A percentile compares a stretch with the other conserved stretches of the same genome.
Evolutionary conservation across 2,329 filamentous ascomycete species (phyloP).

Genomic region (Cyphellophora europaea): DNA sequence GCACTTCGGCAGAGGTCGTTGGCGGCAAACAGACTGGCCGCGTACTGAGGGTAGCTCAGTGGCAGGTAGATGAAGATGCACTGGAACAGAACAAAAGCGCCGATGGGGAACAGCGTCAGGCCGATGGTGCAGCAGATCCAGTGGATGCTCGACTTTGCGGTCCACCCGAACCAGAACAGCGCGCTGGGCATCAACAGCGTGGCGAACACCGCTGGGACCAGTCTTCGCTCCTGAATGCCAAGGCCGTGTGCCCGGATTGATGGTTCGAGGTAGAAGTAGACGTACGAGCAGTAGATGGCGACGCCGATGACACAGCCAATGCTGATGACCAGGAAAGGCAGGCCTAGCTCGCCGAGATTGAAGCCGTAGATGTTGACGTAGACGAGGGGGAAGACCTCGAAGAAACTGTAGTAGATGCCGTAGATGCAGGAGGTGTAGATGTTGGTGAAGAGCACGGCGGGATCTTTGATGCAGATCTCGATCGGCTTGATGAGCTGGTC

Average conservation of each 20-base stretch:
- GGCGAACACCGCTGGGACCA: constrained; percentile 44
- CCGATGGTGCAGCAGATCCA: constrained; percentile 24
- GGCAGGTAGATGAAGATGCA: constrained; percentile 21
- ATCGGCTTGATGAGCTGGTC: constrained; percentile 52
- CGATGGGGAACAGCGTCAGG: constrained; percentile 15
- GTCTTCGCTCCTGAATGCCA: constrained; percentile 42
- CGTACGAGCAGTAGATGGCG: constrained; percentile 40
- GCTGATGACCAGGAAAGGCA: constrained; percentile 53
- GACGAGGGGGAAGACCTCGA: constrained; percentile 59
- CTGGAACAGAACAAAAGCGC: constrained; percentile 18
- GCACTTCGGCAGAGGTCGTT: constrained; percentile 22
- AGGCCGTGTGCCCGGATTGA: constrained; percentile 40
- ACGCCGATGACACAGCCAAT: constrained; percentile 48
- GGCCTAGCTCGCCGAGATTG: constrained; percentile 47
- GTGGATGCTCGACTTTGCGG: constrained; percentile 21
- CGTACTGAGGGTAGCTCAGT: constrained; percentile 19
- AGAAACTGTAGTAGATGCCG: constrained; percentile 41
- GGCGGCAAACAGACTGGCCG: constrained; percentile 19
- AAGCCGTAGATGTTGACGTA: constrained; percentile 53
- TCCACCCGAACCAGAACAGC: constrained; percentile 46
- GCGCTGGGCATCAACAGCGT: constrained; percentile 44
- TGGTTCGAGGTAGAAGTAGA: constrained; percentile 42
- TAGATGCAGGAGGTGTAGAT: constrained; percentile 53
- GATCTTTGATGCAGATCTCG: constrained; percentile 52
- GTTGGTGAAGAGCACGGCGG: constrained; percentile 52